A percentile compares a stretch with the other conserved stretches of the same genome.
phyloP scores from a whole-genome alignment of 2,329 filamentous ascomycete species.

The Neopestalotiopsis sp. region DNA sequence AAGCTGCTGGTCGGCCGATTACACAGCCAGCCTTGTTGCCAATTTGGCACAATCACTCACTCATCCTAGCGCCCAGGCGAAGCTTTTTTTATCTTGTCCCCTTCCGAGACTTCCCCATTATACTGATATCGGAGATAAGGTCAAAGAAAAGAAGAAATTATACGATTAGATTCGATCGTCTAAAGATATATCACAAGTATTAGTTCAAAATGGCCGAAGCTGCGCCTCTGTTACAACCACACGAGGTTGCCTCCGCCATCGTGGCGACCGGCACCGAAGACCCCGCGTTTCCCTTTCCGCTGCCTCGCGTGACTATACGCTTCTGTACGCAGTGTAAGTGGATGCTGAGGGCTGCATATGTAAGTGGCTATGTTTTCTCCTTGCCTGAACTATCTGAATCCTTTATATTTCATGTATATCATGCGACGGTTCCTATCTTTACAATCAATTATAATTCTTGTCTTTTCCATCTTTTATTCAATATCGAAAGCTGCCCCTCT shows the following conservation, averaged over 20 bases:
- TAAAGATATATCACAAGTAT: neutral
- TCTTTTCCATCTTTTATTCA: no score
- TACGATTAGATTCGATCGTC: neutral
- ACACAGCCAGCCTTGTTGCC: neutral
- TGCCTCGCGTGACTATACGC: conserved; percentile 83
- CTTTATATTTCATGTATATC: no score
- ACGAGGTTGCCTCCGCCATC: conserved; percentile 7
- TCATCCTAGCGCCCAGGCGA: neutral
- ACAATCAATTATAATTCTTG: no score
- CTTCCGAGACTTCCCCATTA: neutral
- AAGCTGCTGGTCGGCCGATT: neutral
- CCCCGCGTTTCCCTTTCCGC: conserved; percentile 37
- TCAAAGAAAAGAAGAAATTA: neutral
- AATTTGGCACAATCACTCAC: no score
- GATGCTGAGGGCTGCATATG: conserved; percentile 87
- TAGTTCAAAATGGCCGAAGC: conserved; percentile 29
- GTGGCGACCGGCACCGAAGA: conserved; percentile 21
- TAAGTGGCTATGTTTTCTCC: conserved; percentile 47
- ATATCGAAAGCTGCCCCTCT: no score
- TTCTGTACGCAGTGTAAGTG: conserved; percentile 96
- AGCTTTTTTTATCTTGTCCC: neutral
- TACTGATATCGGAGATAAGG: no score
- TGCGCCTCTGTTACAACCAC: conserved; percentile 4
- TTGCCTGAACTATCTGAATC: neutral
- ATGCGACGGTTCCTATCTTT: neutral